A percentile compares a stretch with the other conserved stretches of the same genome.
These are phyloP conservation scores for Cerioporus squamosus DNA, from an alignment of 1,284 basidiomycete species.

Conservation along the genomic window DNA sequence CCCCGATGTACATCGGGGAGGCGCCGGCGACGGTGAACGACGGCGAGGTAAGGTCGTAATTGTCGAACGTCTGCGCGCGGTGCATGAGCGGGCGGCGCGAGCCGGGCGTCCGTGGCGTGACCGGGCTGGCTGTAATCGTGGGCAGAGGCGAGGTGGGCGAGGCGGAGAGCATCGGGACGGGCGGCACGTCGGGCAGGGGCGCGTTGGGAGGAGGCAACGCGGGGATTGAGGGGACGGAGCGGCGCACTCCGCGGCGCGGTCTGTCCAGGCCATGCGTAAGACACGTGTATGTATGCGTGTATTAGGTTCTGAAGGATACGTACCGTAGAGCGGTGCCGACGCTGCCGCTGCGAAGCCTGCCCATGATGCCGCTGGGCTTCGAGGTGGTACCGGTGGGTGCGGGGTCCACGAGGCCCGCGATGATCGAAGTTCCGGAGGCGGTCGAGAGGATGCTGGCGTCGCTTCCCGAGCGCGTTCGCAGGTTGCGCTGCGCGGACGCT, in stretches of 20 bases:
- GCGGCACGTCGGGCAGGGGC: constrained; percentile 16
- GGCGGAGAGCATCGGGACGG: constrained; percentile 10
- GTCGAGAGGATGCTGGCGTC: constrained; percentile 25
- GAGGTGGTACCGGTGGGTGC: constrained; percentile 7
- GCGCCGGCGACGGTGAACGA: constrained; percentile 21
- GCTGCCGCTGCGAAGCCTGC: constrained; percentile 34
- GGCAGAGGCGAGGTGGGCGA: constrained; percentile 24
- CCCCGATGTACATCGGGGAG: constrained; percentile 19
- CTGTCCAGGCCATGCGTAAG: neutral
- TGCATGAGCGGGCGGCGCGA: constrained; percentile 24
- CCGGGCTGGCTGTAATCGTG: constrained; percentile 16
- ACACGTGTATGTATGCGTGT: neutral
- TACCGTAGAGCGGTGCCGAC: constrained; percentile 32
- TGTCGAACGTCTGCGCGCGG: constrained; percentile 29
- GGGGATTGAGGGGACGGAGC: constrained; percentile 17
- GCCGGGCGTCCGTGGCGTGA: constrained; percentile 14
- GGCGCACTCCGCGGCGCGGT: constrained; percentile 20
- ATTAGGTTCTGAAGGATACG: constrained; percentile 1
- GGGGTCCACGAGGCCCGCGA: neutral
- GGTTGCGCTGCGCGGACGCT: constrained; percentile 22
- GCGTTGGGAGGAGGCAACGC: constrained; percentile 11
- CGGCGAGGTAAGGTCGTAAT: constrained; percentile 19
- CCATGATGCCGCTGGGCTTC: constrained; percentile 24
- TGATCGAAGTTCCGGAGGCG: constrained; percentile 9
- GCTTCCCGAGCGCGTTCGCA: constrained; percentile 32